Base-by-base conservation (phyloP, 768 basidiomycete species). In the Amanita rubescens region DNA sequence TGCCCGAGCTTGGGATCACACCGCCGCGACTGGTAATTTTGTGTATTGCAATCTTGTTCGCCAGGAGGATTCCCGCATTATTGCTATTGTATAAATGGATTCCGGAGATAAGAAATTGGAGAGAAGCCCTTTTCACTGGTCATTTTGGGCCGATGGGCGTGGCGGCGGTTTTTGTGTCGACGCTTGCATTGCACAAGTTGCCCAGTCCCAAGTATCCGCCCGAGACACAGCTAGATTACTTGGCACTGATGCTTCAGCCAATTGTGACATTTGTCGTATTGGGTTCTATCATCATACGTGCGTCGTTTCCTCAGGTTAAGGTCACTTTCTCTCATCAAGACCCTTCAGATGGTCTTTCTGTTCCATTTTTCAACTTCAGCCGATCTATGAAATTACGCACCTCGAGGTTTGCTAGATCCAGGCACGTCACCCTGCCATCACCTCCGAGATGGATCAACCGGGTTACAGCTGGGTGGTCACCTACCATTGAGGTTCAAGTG, bases 101-200 rank as follows among this genome's bases (percentile, higher is more conserved):
- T 12, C 95, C 94, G 0, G 94, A 97, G 66, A 89, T 97, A 58
- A 66, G 69, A 35, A 83, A 79, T 19, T 89, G 92, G 84, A 75
- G 79, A 42, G 92, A 97, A 69, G 94, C 95, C 0, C 58, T 93
- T 3, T 96, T 98, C 65, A 82, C 79, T 3, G 95, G 95, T 2
- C 94, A 96, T 72, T 97, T 95, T 64, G 94, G 86, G 5, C 67
- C 92, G 75, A 94, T 96, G 89, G 94, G 94, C 48, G 93, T 96
- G 22, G 84, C 86, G 0, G 87, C 95, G 5, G 74, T 97, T 42
- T 99, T 97, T 66, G 85, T 98, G 52, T 83, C 87, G 8, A 84
- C 82, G 0, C 67, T 92, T 24, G 89, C 91, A 3, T 64, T 82
- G 8, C 75, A 76, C 20, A 78, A 76, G 48, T 72, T 94, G 0